A percentile compares a stretch with the other conserved stretches of the same genome.
phyloP scores from a whole-genome alignment of 331 rosid species.

The Erythrophleum ivorense region DNA sequence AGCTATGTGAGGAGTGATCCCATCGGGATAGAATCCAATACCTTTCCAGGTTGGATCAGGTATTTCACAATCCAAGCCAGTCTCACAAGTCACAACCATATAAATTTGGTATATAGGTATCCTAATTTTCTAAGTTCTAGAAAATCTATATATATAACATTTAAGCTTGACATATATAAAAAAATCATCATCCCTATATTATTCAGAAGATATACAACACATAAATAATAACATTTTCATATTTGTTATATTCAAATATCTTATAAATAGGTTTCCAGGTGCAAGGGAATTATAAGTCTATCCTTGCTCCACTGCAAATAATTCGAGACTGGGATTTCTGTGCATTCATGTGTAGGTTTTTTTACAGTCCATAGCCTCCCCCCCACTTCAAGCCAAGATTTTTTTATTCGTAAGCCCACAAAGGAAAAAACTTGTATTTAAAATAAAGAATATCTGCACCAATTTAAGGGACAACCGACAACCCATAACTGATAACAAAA shows the following conservation, averaged over 20 bases:
- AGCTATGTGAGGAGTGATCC: conserved; percentile 2
- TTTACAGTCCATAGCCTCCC: not conserved
- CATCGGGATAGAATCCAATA: not conserved
- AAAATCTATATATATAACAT: not conserved
- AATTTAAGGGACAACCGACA: not conserved
- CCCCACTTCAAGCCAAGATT: not conserved
- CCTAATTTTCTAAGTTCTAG: not conserved
- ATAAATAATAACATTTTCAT: too few relatives aligned
- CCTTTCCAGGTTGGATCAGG: not conserved
- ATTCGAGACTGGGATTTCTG: not conserved
- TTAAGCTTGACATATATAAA: not conserved
- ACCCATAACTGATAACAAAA: not conserved
- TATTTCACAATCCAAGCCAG: not conserved
- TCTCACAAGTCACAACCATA: not conserved
- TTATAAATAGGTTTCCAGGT: not conserved
- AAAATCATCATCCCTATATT: not conserved
- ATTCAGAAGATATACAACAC: not conserved
- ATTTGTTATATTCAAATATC: not conserved
- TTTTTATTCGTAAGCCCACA: not conserved
- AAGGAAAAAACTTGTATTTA: not conserved
- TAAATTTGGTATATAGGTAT: not conserved
- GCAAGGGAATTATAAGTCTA: not conserved
- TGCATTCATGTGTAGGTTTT: not conserved
- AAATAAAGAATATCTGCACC: not conserved
- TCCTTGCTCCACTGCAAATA: not conserved